Base-by-base conservation (phyloP, 2,329 filamentous ascomycete species). In the Apiospora saccharicola region DNA sequence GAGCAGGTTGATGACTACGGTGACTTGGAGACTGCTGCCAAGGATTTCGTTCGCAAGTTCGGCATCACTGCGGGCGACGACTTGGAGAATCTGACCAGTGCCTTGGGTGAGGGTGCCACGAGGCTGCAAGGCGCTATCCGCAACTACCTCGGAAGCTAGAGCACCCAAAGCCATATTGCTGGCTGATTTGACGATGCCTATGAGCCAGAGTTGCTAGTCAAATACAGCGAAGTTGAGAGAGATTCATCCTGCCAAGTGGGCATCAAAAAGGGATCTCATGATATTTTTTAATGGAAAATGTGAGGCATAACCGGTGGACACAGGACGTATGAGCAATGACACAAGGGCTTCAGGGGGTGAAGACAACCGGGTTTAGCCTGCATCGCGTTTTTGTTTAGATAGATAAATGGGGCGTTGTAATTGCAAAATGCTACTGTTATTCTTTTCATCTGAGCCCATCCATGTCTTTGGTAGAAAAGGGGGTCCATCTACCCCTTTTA, bases 51-150 rank as follows among this genome's bases (percentile, higher is more conserved):
- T 44, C 91, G 96, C 79, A 95, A 94, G 80, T 98, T 98, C 80
- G 96, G 96, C 69, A 93, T 98, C 77, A 98, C 96, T 4, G 96
- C 96, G 34, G 95, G 95, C 72, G 96, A 99, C 80, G 96, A 99
- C 82, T 85, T 99, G 71, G 96, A 99, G 82, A 98, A 98, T 82
- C 83, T 98, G 77, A 93, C 92, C 34, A 90, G 91, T 77, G 88
- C 94, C 75, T 85, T 98, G 5, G 96, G 96, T 43, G 95, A 98
- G 79, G 96, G 95, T 57, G 95, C 95, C 19, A 90, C 88, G 67
- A 93, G 91, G 83, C 86, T 98, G 80, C 95, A 98, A 85, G 94
- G 93, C 80, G 87, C 90, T 68, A 90, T 93, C 77, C 86, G 90
- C 75, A 87, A 86, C 77, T 92, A 92, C 80, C 84, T 92, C 71